Evolutionary conservation across 805 yeast genomes (phyloP).

Genomic region (Starmerella floris): DNA sequence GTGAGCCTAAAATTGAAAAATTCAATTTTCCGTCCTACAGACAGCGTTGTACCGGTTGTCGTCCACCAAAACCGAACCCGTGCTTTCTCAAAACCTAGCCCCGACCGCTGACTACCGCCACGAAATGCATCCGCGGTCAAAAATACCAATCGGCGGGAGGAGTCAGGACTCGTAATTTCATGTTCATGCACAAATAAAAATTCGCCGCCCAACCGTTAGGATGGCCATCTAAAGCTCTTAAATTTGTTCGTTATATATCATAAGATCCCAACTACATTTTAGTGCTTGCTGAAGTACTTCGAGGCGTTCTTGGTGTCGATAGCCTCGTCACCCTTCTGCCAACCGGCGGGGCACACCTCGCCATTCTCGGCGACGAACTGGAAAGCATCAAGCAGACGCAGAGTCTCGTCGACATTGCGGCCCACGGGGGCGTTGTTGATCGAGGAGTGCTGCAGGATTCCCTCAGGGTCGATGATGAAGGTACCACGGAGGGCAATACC

Average conservation of each 20-base stretch:
- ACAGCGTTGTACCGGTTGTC: too few species aligned
- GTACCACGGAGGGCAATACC: constrained; percentile 97
- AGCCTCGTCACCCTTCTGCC: constrained; percentile 91
- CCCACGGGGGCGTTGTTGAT: constrained; percentile 99
- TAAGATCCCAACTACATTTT: constrained; percentile 1
- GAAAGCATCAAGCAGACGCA: constrained; percentile 97
- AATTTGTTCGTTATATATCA: background rate
- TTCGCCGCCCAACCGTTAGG: too few species aligned
- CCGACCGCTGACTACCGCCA: too few species aligned
- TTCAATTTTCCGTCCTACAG: too few species aligned
- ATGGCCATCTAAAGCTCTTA: too few species aligned
- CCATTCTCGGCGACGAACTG: constrained; percentile 98
- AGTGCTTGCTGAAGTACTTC: constrained; percentile 21
- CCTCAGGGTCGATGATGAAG: constrained; percentile 94
- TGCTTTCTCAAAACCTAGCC: too few species aligned
- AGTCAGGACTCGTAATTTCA: too few species aligned
- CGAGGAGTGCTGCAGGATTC: constrained; percentile 88
- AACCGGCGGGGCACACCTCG: constrained; percentile 99
- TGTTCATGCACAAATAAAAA: too few species aligned
- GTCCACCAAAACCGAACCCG: too few species aligned
- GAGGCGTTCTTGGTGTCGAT: constrained; percentile 36
- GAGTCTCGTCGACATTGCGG: constrained; percentile 94
- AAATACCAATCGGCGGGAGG: too few species aligned
- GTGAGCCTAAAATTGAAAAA: too few species aligned
- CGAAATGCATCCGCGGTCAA: too few species aligned